Evolutionary conservation across 805 yeast species (phyloP), one percentile per base, ranked within the genome.

Genomic region (Debaryomyces hansenii): DNA sequence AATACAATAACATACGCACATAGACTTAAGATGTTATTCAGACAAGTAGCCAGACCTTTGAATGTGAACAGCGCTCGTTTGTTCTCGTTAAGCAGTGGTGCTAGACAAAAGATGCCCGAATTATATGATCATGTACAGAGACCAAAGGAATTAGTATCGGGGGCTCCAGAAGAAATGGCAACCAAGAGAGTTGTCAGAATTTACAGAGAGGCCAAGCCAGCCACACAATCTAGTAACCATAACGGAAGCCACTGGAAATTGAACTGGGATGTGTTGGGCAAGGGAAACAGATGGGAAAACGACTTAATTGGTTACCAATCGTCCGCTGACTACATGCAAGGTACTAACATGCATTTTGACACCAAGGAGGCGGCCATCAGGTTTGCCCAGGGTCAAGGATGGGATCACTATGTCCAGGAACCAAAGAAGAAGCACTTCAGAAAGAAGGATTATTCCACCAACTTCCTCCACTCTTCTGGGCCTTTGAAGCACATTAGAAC

Each of bases 231-330:
- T 31, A 89, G 91, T 10, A 64, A 67, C 47, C 70, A 73, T 57
- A 77, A 79, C 58, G 75, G 79, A 15, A 64, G 69, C 45, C 64
- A 60, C 54, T 88, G 96, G 96, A 82, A 80, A 58, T 61, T 88
- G 46, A 95, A 88, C 67, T 88, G 94, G 92, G 96, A 89, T 60
- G 79, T 87, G 36, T 69, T 84, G 46, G 83, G 83, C 38, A 81
- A 84, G 59, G 88, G 86, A 18, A 82, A 88, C 72, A 74, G 94
- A 63, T 88, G 96, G 96, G 96, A 88, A 63, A 88, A 88, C 67
- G 92, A 87, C 63, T 74, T 88, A 62, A 88, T 88, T 67, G 96
- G 96, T 20, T 88, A 87, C 74, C 91, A 87, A 59, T 79, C 87
- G 39, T 75, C 86, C 38, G 80, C 87, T 32, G 96, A 88, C 64